Percentiles rank a stretch among this genome's conserved stretches.
phyloP scores from a whole-genome alignment of 352 stramenopile species.

The Pythium brassicae region DNA sequence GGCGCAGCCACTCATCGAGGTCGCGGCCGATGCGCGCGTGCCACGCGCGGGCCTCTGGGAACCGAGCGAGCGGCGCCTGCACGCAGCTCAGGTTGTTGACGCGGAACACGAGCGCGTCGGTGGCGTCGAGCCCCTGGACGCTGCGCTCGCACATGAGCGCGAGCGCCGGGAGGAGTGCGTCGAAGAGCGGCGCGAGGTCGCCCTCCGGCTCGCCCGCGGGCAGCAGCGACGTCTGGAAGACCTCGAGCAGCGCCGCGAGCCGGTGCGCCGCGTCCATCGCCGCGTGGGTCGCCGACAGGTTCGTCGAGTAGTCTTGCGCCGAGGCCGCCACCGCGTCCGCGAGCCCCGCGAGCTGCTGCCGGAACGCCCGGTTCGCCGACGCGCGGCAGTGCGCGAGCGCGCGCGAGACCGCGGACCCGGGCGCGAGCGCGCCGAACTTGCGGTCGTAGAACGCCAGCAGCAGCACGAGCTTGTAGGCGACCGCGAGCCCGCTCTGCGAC shows the following conservation, averaged over 20 bases:
- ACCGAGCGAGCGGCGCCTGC: constrained; percentile 35
- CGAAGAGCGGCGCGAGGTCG: constrained; percentile 48
- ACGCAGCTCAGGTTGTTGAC: constrained; percentile 76
- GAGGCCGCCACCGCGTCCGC: constrained; percentile 40
- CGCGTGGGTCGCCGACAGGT: constrained; percentile 48
- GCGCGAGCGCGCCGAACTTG: constrained; percentile 49
- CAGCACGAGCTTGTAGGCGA: constrained; percentile 64
- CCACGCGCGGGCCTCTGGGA: constrained; percentile 42
- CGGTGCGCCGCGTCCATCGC: constrained; percentile 57
- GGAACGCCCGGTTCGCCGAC: constrained; percentile 42
- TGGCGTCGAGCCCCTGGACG: constrained; percentile 26
- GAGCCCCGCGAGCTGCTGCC: constrained; percentile 45
- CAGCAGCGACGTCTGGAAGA: constrained; percentile 55
- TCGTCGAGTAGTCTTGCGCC: constrained; percentile 54
- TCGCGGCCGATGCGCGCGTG: constrained; percentile 23
- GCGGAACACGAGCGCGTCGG: constrained; percentile 60
- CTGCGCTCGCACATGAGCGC: constrained; percentile 47
- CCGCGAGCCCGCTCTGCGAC: constrained; percentile 45
- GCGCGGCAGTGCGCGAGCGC: constrained; percentile 36
- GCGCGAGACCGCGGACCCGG: constrained; percentile 23
- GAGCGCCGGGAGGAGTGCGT: constrained; percentile 41
- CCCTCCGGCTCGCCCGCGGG: constrained; percentile 44
- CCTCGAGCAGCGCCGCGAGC: constrained; percentile 47
- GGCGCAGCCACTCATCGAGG: constrained; percentile 29
- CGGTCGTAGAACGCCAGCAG: constrained; percentile 63